A percentile compares a stretch with the other conserved stretches of the same genome.
These are phyloP conservation scores for Prunus fruticosa DNA, from an alignment of 306 rosid genomes.

Conservation along the genomic window DNA sequence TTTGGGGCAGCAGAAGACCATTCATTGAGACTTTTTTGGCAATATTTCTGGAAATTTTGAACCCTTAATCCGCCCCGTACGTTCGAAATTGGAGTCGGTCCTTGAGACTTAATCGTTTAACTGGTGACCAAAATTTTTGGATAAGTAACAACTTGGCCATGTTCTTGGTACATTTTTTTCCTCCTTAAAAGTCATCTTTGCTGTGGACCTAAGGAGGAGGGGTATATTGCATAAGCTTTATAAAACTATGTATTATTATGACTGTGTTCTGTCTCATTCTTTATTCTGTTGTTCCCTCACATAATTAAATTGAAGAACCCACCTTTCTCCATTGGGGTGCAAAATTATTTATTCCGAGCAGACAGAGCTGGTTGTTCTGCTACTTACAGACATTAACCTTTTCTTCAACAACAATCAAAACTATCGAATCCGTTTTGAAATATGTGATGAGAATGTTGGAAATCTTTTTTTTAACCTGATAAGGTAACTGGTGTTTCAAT, in stretches of 20 bases:
- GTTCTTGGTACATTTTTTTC: background rate
- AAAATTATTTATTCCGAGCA: background rate
- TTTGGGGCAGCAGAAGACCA: too few relatives aligned
- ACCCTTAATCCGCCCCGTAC: too few relatives aligned
- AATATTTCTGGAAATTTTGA: too few relatives aligned
- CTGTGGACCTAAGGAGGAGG: background rate
- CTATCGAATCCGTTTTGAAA: background rate
- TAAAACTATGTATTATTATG: background rate
- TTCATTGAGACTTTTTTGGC: too few relatives aligned
- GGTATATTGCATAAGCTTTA: background rate
- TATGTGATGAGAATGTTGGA: too few relatives aligned
- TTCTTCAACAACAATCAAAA: background rate
- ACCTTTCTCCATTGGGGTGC: background rate
- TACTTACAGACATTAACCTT: background rate
- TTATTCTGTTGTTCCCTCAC: background rate
- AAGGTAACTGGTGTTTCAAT: background rate
- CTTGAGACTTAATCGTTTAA: background rate
- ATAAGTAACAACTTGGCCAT: background rate
- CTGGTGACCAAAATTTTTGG: background rate
- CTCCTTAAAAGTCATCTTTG: background rate
- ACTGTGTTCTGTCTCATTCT: background rate
- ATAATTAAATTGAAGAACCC: background rate
- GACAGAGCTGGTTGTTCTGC: background rate
- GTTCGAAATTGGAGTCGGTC: too few relatives aligned
- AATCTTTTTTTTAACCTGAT: background rate